Conservation (phyloP, 2,329 filamentous ascomycete species). For the Tolypocladium endophyticum region DNA sequence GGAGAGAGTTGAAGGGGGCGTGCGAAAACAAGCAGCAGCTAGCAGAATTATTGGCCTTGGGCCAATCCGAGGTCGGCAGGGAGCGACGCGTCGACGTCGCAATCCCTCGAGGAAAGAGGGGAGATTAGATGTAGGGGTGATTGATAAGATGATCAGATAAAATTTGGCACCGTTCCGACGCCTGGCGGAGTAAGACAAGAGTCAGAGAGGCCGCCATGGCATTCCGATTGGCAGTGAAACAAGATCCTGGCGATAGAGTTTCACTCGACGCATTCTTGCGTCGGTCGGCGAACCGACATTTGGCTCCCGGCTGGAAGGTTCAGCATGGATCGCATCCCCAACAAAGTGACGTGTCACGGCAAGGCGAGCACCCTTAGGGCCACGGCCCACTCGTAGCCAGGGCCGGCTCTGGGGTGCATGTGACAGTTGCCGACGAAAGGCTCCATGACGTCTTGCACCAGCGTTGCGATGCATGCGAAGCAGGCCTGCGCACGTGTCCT, state of each 20-base stretch:
- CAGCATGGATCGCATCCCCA: not conserved
- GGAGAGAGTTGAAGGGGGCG: not conserved
- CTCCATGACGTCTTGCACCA: not conserved
- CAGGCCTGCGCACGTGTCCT: not conserved
- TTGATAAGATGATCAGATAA: slow-evolving; percentile 8
- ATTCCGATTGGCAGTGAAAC: slow-evolving; percentile 1
- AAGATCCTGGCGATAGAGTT: not conserved
- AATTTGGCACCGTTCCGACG: not conserved
- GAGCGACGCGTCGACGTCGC: not conserved
- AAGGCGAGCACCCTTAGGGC: not conserved
- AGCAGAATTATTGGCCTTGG: not conserved
- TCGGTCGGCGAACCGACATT: not conserved
- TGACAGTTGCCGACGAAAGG: not conserved
- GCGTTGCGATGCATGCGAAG: not conserved
- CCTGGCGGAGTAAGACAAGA: not conserved
- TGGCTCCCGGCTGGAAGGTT: not conserved
- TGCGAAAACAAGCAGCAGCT: not conserved
- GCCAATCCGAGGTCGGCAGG: not conserved
- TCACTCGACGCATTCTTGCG: not conserved
- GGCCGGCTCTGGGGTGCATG: not conserved
- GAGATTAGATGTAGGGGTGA: not conserved
- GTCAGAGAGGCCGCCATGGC: not conserved
- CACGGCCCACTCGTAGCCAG: not conserved
- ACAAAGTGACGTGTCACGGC: not conserved
- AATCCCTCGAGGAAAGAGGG: not conserved